Evolutionary conservation across 225 moss, liverwort and hornwort species (phyloP), one percentile per base, ranked within the genome.

Genomic region (Lunularia cruciata): DNA sequence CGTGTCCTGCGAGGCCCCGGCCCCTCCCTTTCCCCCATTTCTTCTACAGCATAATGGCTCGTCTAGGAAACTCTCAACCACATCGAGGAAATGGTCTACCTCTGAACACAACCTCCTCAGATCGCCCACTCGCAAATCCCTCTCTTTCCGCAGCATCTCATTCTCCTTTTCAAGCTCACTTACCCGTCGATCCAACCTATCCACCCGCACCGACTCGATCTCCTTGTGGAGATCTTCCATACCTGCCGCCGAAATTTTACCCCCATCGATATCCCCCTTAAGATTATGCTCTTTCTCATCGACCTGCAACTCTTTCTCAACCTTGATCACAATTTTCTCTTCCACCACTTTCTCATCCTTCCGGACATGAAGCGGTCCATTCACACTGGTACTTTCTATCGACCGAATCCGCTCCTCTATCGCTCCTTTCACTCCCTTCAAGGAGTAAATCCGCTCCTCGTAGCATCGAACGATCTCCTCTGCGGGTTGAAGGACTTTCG

Each of bases 71-170:
- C 25, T 51, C 16, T 67, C 67, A 22, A 67, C 51, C 4, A 67
- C 53, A 18, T 67, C 67, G 51, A 67, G 67, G 67, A 67, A 67
- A 7, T 67, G 67, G 35, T 67, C 67, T 35, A 67, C 67, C 67
- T 67, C 67, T 36, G 67, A 35, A 67, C 67, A 67, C 32, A 67
- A 30, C 22, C 67, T 49, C 34, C 51, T 33, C 8, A 67, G 49
- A 52, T 67, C 67, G 37, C 37, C 35, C 12, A 67, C 23, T 14
- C 40, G 67, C 32, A 67, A 67, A 26, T 67, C 51, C 53, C 37
- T 49, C 51, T 49, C 67, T 14, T 20, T 52, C 20, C 67, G 32
- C 35, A 67, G 23, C 51, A 36, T 35, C n/a, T 67, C 67, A 19
- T 67, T 67, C 53, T 67, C 67, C 40, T 53, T 51, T 51, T 67